Evolutionary conservation across 176 grass and related monocot genomes (phyloP).

Genomic region (Zoysia japonica): DNA sequence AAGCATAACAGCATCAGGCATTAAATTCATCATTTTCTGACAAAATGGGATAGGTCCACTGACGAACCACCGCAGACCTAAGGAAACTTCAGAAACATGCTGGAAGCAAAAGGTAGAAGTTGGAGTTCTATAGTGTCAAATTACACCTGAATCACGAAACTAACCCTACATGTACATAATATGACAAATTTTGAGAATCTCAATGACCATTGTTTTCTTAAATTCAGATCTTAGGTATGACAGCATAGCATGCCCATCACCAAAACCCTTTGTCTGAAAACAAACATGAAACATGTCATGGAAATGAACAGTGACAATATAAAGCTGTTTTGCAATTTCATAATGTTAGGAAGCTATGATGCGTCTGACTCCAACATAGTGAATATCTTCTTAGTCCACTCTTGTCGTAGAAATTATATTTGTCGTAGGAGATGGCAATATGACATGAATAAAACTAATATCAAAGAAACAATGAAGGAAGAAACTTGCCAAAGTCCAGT

Average conservation of each 20-base stretch:
- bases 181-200: background rate
- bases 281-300: background rate
- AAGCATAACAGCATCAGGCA: background rate
- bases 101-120: background rate
- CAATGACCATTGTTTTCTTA: conserved; percentile 10
- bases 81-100: background rate
- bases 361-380: background rate
- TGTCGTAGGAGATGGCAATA: conserved; percentile 6
- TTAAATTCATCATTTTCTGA: background rate
- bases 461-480: background rate
- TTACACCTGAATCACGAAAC: background rate
- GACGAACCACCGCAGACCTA: background rate
- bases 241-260: background rate
- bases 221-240: background rate
- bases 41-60: background rate
- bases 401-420: background rate
- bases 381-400: background rate
- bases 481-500: conserved; percentile 75
- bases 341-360: background rate
- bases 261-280: background rate
- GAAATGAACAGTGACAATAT: background rate
- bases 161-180: background rate
- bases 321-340: conserved; percentile 3
- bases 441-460: conserved; percentile 30
- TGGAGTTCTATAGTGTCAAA: background rate